These are phyloP conservation scores for Tetragonia tetragonoides DNA, from an alignment of 148 eudicot species.

Conservation along the genomic window DNA sequence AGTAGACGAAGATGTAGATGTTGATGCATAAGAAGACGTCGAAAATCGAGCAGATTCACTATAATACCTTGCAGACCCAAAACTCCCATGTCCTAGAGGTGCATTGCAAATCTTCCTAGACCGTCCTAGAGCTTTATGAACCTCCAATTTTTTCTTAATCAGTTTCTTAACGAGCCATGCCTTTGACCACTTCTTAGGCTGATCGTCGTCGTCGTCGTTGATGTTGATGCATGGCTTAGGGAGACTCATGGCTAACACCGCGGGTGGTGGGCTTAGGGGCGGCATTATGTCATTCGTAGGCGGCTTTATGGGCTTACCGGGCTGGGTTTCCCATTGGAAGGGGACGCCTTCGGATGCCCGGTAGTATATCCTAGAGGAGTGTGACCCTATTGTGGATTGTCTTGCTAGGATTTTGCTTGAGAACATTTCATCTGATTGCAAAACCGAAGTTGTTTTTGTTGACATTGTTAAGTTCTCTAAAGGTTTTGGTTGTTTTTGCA, in stretches of 20 bases:
- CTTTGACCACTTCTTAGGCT: constrained; percentile 27
- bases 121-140: background rate
- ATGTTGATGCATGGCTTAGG: constrained; percentile 33
- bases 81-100: background rate
- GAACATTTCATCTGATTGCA: constrained; percentile 20
- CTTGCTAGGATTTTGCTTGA: constrained; percentile 32
- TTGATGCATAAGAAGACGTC: constrained; percentile 24
- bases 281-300: constrained; percentile 36
- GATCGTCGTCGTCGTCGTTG: background rate
- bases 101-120: background rate
- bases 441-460: background rate
- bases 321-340: constrained; percentile 66
- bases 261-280: constrained; percentile 60
- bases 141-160: constrained; percentile 9
- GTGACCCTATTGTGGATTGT: constrained; percentile 35
- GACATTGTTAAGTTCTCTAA: background rate
- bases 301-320: constrained; percentile 56
- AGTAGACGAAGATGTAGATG: constrained; percentile 11
- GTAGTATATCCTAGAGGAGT: constrained; percentile 43
- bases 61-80: constrained; percentile 11
- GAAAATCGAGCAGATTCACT: constrained; percentile 23
- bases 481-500: constrained; percentile 10
- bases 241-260: constrained; percentile 37
- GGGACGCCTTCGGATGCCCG: constrained; percentile 55
- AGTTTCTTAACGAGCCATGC: constrained; percentile 29